Base-by-base conservation (phyloP, 257 asterid species). In the Rubia yunnanensis region DNA sequence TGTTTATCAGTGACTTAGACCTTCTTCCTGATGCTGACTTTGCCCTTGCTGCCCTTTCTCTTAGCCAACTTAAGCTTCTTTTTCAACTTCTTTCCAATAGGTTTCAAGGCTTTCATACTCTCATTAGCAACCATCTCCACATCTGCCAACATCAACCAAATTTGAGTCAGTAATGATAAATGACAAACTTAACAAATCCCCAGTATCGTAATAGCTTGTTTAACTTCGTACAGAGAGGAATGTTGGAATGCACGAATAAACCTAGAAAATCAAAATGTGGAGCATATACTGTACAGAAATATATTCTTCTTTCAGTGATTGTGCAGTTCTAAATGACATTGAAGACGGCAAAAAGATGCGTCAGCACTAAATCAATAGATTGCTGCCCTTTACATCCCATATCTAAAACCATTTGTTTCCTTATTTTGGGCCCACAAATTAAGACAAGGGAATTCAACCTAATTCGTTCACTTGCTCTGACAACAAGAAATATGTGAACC, bases 81-180 rank as follows among this genome's bases (percentile, higher is more conserved):
- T 77, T 86, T 88, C 72, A 92, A 72, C 85, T 84, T 92, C 89
- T 79, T 88, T 66, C 98, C 95, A 17, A 82, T 30, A n/a, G 98
- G 95, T 81, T 80, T 88, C 65, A 91, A 77, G 27, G 70, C 77
- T 60, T 68, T 86, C 9, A 62, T 41, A 63, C 74, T 76, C 63
- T 60, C 59, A 63, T 52, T 72, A 32, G 70, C 83, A 55, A 63
- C 72, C 77, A 81, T 86, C 80, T 81, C 96, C 60, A 85, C 80
- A 46, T 86, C 95, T 89, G 91, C 71, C 18, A 66, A 63, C 60
- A 44, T 49, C 64, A 57, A 30, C 50, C 22, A 18, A 27, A 48
- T 26, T 49, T 3, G 14, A 28, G 32, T 64, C 28, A 6, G n/a
- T 61, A 26, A 60, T n/a, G 57, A 9, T 31, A 5, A 24, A 20